These are phyloP conservation scores for Globisporangium spinosum DNA, from an alignment of 352 stramenopile genomes.

Conservation along the genomic window DNA sequence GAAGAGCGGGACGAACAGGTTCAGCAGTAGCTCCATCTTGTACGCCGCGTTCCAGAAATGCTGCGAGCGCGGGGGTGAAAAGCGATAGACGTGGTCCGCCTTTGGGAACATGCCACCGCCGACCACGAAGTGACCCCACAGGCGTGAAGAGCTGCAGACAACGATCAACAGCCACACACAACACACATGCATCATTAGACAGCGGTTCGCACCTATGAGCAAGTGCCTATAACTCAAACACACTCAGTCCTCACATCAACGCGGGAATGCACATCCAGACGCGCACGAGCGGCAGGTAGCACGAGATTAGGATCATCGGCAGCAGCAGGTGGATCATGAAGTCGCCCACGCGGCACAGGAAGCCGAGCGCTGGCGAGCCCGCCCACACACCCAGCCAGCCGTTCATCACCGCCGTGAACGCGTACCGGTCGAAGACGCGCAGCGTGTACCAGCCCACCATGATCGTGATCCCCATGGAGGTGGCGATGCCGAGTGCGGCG, in stretches of 20 bases:
- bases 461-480: conserved; percentile 79
- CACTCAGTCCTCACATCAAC: conserved; percentile 42
- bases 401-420: conserved; percentile 69
- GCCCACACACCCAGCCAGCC: conserved; percentile 78
- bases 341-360: conserved; percentile 57
- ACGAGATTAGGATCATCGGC: conserved; percentile 72
- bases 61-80: conserved; percentile 59
- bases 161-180: neutral
- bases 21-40: conserved; percentile 78
- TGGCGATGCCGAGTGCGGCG: conserved; percentile 63
- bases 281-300: conserved; percentile 66
- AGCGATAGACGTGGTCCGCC: conserved; percentile 76
- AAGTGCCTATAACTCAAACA: neutral
- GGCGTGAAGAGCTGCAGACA: conserved; percentile 49
- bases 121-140: conserved; percentile 77
- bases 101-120: conserved; percentile 68
- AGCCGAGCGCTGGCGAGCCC: conserved; percentile 52
- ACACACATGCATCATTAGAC: neutral
- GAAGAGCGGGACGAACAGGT: conserved; percentile 71
- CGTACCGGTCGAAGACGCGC: conserved; percentile 73
- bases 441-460: conserved; percentile 86
- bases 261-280: conserved; percentile 81
- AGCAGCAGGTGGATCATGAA: conserved; percentile 63
- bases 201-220: neutral
- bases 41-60: conserved; percentile 81